Conservation (phyloP, 148 eudicot genomes). For the Cornus controversa region DNA sequence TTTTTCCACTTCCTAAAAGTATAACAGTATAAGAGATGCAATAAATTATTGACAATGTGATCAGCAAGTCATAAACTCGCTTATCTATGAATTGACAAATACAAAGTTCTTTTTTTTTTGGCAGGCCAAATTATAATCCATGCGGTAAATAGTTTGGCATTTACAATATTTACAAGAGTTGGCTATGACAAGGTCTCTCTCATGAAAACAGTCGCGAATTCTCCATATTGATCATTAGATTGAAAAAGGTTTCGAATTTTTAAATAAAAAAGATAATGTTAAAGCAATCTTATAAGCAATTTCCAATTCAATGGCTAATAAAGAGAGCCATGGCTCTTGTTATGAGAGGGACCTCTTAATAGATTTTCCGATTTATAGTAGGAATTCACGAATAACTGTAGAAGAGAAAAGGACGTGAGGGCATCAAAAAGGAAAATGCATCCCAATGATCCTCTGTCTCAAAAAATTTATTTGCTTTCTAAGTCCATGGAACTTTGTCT, state of each 20-base stretch:
- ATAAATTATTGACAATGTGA: background rate
- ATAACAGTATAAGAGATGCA: background rate
- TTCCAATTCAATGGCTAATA: no score
- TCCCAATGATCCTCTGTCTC: background rate
- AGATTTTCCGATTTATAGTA: no score
- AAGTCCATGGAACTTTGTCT: background rate
- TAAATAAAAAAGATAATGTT: no score
- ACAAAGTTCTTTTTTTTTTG: background rate
- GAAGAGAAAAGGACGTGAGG: background rate
- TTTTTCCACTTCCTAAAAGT: slow-evolving; percentile 90
- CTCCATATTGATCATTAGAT: no score
- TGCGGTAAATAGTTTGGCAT: background rate
- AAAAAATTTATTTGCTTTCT: background rate
- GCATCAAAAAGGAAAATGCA: background rate
- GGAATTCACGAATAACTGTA: no score
- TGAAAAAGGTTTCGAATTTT: no score
- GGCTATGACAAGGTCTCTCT: no score
- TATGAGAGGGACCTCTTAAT: no score
- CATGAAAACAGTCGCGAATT: no score
- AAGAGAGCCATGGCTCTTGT: no score
- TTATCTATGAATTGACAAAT: background rate
- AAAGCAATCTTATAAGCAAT: no score
- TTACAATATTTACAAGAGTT: background rate
- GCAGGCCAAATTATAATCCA: background rate
- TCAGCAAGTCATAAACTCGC: background rate